Evolutionary conservation across 1,284 basidiomycete genomes (phyloP), one percentile per base, ranked within the genome.

Genomic region (Marasmius sp.): DNA sequence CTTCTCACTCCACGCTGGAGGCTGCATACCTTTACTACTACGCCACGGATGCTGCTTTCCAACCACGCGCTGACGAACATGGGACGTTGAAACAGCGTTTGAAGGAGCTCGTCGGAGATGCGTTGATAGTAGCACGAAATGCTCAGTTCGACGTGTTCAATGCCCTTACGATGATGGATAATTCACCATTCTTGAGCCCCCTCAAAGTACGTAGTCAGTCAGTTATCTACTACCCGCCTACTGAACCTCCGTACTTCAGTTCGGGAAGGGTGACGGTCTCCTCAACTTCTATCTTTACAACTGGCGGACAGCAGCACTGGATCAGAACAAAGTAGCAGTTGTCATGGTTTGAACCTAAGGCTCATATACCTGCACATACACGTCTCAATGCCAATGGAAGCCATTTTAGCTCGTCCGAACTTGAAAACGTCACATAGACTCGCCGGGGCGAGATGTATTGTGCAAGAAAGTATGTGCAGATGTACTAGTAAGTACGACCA

Each of bases 1-100:
- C 81, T 58, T 84, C 87, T 67, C 76, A 91, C 72, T 80, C 84
- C 37, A 72, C 85, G 20, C 83, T 97, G 47, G 88, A 97, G 66
- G 95, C 93, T 0, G 95, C 93, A 7, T 97, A 97, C 74, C 81
- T 97, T n/a, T 97, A 88, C 75, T 97, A 97, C 77, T 97, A 97
- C 69, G 93, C 87, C 20, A 88, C 88, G 7, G 86, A 87, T 59
- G 79, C 79, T 8, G 89, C 84, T 4, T 85, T 92, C 68, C 73
- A 84, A 60, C 79, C 83, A 38, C 79, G 75, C 4, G 79, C 83
- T 20, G 89, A 91, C 61, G 80, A 84, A 34, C 85, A 86, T 61
- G 81, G 79, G 14, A 77, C 74, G 33, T 75, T 98, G 58, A 91
- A 90, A 73, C 80, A 82, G 62, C 85, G 96, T 34, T 77, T 99